Evolutionary conservation across 176 grass and related monocot genomes (phyloP), one percentile per base, ranked within the genome.

Genomic region (Elaeis guineensis): DNA sequence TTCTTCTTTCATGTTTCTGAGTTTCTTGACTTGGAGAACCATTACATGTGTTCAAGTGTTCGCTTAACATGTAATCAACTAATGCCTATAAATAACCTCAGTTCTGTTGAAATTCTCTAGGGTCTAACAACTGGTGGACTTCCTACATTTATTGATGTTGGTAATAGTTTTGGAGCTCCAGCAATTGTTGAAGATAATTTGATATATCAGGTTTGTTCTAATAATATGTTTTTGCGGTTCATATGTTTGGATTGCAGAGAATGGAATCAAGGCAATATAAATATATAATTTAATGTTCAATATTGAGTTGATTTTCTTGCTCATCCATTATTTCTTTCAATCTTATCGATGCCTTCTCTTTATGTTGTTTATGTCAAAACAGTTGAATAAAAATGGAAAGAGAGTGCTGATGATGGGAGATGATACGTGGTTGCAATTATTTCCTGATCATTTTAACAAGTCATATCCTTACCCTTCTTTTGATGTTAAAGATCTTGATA

Each of bases 401-500:
- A 77, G 72, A 68, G 78, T 97, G 4, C 64, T 97, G 55, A 97
- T 97, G 92, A 97, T 97, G 92, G 92, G 92, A 50, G 92, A 97
- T 50, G 92, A 97, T 63, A 97, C 92, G 25, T 97, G 87, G 92
- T 79, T 84, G 71, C 86, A 97, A 16, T 67, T 97, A 63, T 97
- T 88, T 76, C 92, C 92, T 63, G 75, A 97, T 35, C 92, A 97
- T 58, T 97, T 97, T 82, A 72, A 90, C 58, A 77, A 80, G 56
- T 97, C 84, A 58, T 91, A 88, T 70, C 92, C 92, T 0, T 97
- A 91, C 58, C 92, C 92, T 67, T 97, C 92, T 64, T 97, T 97
- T 82, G 88, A 97, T 58, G 92, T 97, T 66, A 97, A 97, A 87
- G 92, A 97, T 80, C 92, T 97, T 63, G 78, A 91, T 35, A 97